phyloP scores from a whole-genome alignment of 2,329 filamentous ascomycete genomes.

The Lasiodiplodia gonubiensis region DNA sequence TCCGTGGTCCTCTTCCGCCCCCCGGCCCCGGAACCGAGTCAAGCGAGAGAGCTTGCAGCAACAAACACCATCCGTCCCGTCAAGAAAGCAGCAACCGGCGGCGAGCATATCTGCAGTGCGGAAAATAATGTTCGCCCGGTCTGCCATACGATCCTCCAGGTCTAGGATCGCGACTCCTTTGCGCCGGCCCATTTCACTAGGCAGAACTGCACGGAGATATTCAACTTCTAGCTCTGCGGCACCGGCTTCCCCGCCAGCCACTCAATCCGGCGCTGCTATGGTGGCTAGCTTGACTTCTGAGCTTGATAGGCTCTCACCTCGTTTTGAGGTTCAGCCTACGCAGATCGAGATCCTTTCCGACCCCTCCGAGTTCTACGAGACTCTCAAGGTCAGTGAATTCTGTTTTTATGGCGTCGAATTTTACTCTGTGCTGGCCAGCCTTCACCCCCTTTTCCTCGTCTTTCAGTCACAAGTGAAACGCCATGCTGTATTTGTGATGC shows the following conservation, averaged over 20 bases:
- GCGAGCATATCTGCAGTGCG: slow-evolving; percentile 5
- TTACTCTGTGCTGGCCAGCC: not conserved
- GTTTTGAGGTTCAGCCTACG: slow-evolving; percentile 82
- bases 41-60: slow-evolving; percentile 7
- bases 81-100: not conserved
- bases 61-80: not conserved
- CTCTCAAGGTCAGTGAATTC: slow-evolving; percentile 71
- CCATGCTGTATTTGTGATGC: not conserved
- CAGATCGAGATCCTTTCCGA: slow-evolving; percentile 80
- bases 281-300: slow-evolving; percentile 71
- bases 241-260: slow-evolving; percentile 35
- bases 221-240: slow-evolving; percentile 41
- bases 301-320: slow-evolving; percentile 86
- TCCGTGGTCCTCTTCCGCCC: slow-evolving; percentile 10
- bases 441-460: not conserved
- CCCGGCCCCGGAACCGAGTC: not conserved
- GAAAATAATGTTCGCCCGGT: slow-evolving; percentile 26
- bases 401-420: not conserved
- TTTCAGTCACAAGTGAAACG: not conserved
- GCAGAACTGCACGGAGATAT: slow-evolving; percentile 39
- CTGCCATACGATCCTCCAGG: slow-evolving; percentile 8
- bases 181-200: slow-evolving; percentile 32
- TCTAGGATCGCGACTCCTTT: slow-evolving; percentile 7
- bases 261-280: slow-evolving; percentile 57
- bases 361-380: slow-evolving; percentile 88